phyloP scores from a whole-genome alignment of 331 rosid species.

The Quercus tomentella region DNA sequence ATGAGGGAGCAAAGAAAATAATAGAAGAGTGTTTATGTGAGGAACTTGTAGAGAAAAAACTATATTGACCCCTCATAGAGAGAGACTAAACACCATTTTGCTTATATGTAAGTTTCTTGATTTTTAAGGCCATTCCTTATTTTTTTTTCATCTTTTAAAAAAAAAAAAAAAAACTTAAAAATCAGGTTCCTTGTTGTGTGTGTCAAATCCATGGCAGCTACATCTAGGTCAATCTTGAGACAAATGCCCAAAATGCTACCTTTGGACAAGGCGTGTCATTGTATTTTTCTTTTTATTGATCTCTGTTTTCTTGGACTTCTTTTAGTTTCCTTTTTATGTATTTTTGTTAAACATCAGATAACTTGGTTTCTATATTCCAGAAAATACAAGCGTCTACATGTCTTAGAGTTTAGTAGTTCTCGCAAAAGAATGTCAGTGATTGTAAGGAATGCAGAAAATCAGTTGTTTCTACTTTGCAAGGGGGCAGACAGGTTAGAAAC shows the following conservation, averaged over 20 bases:
- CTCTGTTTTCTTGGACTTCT: neutral
- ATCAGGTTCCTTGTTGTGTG: neutral
- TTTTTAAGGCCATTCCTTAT: neutral
- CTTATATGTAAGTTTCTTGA: neutral
- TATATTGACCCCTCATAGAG: neutral
- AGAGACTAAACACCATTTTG: neutral
- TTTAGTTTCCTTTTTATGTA: neutral
- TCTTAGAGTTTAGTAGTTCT: conserved; percentile 79
- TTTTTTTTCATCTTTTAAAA: neutral
- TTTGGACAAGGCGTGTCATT: neutral
- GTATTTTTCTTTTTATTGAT: neutral
- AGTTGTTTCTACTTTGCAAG: conserved; percentile 66
- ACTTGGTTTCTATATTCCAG: conserved; percentile 36
- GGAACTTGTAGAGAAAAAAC: neutral
- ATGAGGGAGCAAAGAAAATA: neutral
- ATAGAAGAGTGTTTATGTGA: neutral
- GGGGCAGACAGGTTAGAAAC: conserved; percentile 84
- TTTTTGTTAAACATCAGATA: conserved; percentile 10
- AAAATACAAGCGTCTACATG: conserved; percentile 59
- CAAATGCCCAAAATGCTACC: neutral
- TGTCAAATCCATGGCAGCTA: neutral
- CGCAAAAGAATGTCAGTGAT: conserved; percentile 94
- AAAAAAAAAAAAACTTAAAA: neutral
- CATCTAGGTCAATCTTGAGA: neutral
- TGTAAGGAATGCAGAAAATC: conserved; percentile 58